Percentiles rank a stretch among this genome's conserved stretches.
Evolutionary conservation across 1,284 basidiomycete species (phyloP).

Genomic region (Neolentinus lepideus): DNA sequence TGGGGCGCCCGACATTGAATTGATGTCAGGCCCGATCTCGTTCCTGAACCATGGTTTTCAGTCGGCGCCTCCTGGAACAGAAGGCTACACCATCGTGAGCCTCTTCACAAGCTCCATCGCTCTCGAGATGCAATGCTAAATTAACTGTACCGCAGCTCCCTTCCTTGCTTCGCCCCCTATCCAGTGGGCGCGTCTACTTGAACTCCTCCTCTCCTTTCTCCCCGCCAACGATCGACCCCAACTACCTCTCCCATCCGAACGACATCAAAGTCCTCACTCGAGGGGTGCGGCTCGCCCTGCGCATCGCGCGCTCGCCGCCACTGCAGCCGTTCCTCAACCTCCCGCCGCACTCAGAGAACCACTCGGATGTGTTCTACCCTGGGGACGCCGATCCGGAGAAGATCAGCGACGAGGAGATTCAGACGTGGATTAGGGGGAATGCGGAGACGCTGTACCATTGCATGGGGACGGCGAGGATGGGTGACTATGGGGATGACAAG

Average conservation of each 20-base stretch:
- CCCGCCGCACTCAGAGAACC: constrained; percentile 16
- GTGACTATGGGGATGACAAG: constrained; percentile 27
- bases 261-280: constrained; percentile 51
- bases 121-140: not conserved
- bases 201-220: constrained; percentile 33
- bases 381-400: constrained; percentile 16
- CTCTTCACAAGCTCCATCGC: not conserved
- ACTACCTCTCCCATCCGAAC: constrained; percentile 46
- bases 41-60: constrained; percentile 26
- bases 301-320: constrained; percentile 43
- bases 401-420: constrained; percentile 21
- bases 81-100: constrained; percentile 21
- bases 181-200: constrained; percentile 31
- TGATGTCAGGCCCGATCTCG: constrained; percentile 42
- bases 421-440: constrained; percentile 31
- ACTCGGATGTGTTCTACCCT: constrained; percentile 16
- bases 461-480: constrained; percentile 53
- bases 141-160: not conserved
- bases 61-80: constrained; percentile 12
- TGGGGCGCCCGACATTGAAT: constrained; percentile 53
- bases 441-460: constrained; percentile 57
- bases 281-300: constrained; percentile 40
- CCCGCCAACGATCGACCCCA: constrained; percentile 36
- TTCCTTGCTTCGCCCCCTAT: constrained; percentile 27
- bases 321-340: constrained; percentile 39